Conservation (phyloP, 2,329 filamentous ascomycete species). For the Diaporthe sp. region DNA sequence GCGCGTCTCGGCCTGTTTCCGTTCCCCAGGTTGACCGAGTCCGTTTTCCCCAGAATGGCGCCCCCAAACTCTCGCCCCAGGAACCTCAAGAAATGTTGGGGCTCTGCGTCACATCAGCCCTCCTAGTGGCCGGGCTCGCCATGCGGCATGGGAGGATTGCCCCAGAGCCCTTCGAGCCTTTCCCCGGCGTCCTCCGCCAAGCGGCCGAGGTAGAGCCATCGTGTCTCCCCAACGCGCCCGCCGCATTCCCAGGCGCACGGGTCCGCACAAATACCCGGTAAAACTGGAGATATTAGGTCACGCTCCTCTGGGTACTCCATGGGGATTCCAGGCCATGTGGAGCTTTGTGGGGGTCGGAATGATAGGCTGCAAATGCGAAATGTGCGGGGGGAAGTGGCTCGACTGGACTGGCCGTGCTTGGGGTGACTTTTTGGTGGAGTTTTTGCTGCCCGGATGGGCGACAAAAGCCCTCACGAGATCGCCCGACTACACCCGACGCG, state of each 20-base stretch:
- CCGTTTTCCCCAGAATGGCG: constrained; percentile 32
- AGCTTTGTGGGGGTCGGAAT: background rate
- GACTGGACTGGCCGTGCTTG: constrained; percentile 13
- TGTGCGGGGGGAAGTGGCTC: constrained; percentile 23
- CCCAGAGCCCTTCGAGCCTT: background rate
- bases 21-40: constrained; percentile 34
- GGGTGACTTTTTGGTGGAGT: constrained; percentile 3
- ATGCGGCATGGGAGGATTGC: background rate
- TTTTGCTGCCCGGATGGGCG: background rate
- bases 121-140: constrained; percentile 5
- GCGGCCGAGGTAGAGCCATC: constrained; percentile 32
- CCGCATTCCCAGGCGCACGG: constrained; percentile 4
- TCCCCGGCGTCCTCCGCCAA: constrained; percentile 26
- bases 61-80: background rate
- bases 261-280: background rate
- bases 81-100: constrained; percentile 8
- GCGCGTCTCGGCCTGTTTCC: constrained; percentile 27
- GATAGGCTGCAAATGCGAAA: background rate
- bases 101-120: constrained; percentile 21
- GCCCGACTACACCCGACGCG: constrained; percentile 17
- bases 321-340: constrained; percentile 27
- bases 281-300: constrained; percentile 26
- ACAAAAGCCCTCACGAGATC: background rate
- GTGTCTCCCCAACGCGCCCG: background rate
- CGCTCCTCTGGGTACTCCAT: constrained; percentile 17